Evolutionary conservation across 306 rosid species (phyloP).

Genomic region (Crataegus laevigata): DNA sequence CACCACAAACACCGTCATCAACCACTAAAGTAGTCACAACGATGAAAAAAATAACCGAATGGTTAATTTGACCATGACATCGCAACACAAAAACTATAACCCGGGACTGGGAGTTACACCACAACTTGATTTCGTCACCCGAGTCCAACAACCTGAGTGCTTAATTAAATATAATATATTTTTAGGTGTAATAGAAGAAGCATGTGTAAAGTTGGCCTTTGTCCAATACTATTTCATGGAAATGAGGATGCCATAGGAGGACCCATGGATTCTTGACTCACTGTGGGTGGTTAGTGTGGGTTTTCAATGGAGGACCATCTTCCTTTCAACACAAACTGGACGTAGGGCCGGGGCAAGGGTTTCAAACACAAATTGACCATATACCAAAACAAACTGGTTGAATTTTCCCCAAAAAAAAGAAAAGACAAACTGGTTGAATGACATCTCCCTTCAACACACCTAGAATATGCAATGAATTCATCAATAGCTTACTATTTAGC

Average conservation of each 20-base stretch:
- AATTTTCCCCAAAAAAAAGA: too few species aligned
- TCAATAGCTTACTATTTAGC: too few species aligned
- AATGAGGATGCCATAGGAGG: background rate
- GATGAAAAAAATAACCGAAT: too few species aligned
- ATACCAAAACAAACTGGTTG: too few species aligned
- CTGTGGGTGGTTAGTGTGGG: background rate
- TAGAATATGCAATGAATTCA: too few species aligned
- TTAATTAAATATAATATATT: too few species aligned
- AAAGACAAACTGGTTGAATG: background rate
- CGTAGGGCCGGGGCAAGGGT: conserved; percentile 14
- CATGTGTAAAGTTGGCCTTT: background rate
- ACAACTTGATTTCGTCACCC: too few species aligned
- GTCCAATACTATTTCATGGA: background rate
- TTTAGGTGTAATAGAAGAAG: background rate
- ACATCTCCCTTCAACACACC: background rate
- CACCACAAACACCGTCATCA: too few species aligned
- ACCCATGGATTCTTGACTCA: conserved; percentile 4
- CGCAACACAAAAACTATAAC: too few species aligned
- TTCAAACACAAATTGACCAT: background rate
- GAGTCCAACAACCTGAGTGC: background rate
- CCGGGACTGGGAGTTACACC: too few species aligned
- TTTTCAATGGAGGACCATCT: background rate
- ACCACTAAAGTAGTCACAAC: too few species aligned
- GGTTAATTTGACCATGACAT: too few species aligned
- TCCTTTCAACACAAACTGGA: background rate